Base-by-base conservation (phyloP, 345 rosid genomes). In the Citrus glauca region DNA sequence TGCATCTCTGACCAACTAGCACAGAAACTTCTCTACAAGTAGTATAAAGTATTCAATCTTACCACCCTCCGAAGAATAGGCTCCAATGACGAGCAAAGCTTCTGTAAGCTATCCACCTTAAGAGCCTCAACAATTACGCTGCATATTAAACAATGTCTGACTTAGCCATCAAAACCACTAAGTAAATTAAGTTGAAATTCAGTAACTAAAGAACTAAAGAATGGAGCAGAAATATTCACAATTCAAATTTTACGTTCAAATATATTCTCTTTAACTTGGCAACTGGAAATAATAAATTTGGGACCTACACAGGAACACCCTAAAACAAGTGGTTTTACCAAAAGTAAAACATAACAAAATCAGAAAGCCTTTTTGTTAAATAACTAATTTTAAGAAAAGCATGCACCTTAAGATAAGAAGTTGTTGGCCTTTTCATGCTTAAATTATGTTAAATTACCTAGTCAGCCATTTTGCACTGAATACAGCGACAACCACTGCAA, bases 101-200 rank as follows among this genome's bases (percentile, higher is more conserved):
- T 96, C 79, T 96, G 98, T 76, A 96, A 85, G 83, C 98, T 90
- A 80, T 96, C 99, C 86, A 96, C 92, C 94, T 96, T 96, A 40
- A 96, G 83, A 71, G 99, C 99, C 85, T 96, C 99, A 38, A 94
- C 98, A 79, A 96, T 94, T 25, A 96, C 97, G 82, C 99, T 96
- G 91, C 90, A 84, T 73, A 22, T 55, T 14, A 40, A 37, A 57
- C n/a, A 81, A 45, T 72, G 24, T 35, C 68, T 16, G n/a, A 56
- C 27, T 55, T 42, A 72, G 24, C 22, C 32, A 66, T 42, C 33
- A 65, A 25, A 2, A 73, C 73, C n/a, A 9, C 17, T 28, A 27
- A n/a, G 37, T 4, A 69, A 59, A 17, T 13, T 27, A 20, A 33
- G 7, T 66, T 32, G 24, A 53, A 37, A 28, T 28, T 45, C 30